Evolutionary conservation across 169 alveolate species (phyloP), one percentile per base, ranked within the genome.

Genomic region (Babesia divergens): DNA sequence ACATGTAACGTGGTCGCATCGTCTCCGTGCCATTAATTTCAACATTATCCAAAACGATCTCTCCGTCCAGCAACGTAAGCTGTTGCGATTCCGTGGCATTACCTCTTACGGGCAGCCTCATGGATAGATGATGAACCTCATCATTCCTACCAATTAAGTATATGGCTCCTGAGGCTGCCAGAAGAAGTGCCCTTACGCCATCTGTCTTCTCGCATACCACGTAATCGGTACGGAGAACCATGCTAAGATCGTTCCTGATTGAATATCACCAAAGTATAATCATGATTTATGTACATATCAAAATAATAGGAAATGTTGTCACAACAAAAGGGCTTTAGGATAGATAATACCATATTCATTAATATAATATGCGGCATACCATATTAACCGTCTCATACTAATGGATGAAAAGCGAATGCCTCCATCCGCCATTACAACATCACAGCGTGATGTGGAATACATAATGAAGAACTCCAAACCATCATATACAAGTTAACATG

Each of bases 191-290:
- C n/a, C 97, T 65, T 11, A 91, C 84, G 20, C 97, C 97, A 68
- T 93, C 97, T 6, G 96, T 91, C 66, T 93, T 93, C 70, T 93
- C 97, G 56, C 97, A 93, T 4, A 94, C 96, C 31, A 93, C 94
- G 70, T 93, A 93, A 32, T 90, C 93, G 44, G 88, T 84, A 5
- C 85, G 86, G 22, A 84, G 64, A 38, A 69, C 51, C 40, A 82
- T 66, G 59, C 81, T 82, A 31, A 85, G 74, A 43, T 71, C 69
- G 38, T 70, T 82, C 28, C 86, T 62, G 31, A 29, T 34, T 13
- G 26, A 34, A 43, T 9, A 53, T 11, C 31, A 43, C 22, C 14
- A 13, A 58, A 47, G 35, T 6, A 6, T 0, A 18, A 1, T n/a
- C 3, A 18, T 47, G 31, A 11, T n/a, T n/a, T n/a, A n/a, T n/a